Conservation (phyloP, 2,329 filamentous ascomycete species). For the Annulohypoxylon truncatum region DNA sequence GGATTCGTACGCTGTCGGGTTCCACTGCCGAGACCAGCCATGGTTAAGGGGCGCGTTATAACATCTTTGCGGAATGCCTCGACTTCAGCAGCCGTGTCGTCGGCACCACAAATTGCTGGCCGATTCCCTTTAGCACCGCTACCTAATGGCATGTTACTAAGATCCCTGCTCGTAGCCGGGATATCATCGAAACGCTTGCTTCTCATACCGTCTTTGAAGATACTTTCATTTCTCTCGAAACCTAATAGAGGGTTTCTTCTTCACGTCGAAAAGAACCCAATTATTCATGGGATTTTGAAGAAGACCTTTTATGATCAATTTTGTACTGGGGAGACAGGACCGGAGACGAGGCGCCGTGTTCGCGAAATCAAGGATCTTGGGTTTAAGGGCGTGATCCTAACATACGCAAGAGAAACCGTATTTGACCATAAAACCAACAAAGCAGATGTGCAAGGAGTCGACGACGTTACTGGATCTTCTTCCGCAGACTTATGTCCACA, state of each 20-base stretch:
- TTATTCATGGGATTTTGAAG: neutral
- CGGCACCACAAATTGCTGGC: neutral
- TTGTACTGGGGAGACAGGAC: neutral
- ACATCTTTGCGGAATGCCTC: neutral
- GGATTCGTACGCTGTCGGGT: neutral
- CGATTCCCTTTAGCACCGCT: neutral
- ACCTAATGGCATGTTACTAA: neutral
- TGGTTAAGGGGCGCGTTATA: neutral
- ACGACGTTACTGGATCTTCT: neutral
- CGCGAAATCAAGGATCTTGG: neutral
- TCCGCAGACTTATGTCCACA: neutral
- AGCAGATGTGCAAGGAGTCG: neutral
- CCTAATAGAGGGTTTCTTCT: neutral
- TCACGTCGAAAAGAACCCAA: neutral
- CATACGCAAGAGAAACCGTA: slow-evolving; percentile 1
- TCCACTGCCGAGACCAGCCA: neutral
- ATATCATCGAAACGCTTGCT: neutral
- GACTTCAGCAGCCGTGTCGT: neutral
- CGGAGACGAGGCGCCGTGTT: neutral
- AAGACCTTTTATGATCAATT: slow-evolving; percentile 2
- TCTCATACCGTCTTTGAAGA: neutral
- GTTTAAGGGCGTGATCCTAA: neutral
- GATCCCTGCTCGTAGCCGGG: neutral
- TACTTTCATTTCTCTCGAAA: neutral
- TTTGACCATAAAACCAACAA: neutral